Base-by-base conservation (phyloP, 768 basidiomycete species). In the Flagelloscypha sp. region DNA sequence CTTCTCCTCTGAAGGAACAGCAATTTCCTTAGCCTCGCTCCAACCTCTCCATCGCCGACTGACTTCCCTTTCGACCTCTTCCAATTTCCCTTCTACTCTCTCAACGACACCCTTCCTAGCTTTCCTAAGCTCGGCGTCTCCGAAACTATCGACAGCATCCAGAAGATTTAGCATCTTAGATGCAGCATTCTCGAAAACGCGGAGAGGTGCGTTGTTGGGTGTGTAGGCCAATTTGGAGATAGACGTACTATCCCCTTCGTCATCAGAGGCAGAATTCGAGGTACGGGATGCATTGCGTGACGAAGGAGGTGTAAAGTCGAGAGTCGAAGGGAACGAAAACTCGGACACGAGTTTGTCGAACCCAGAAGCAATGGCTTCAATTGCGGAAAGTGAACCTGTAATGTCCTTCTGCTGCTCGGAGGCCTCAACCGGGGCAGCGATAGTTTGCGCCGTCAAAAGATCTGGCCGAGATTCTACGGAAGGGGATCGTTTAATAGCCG, bases 141-240 rank as follows among this genome's bases (percentile, higher is more conserved):
- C 83, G 32, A 61, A 65, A 43, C 76, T 79, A 21, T 76, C 67
- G 18, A 85, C 62, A 1, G 62, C 65, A 46, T 85, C 83, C 17
- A 84, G 62, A 41, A 66, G 60, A 8, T 62, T 48, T n/a, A 86
- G 55, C 17, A 86, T 61, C 25, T 63, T 56, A 33, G 64, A 64
- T n/a, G 84, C 56, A 13, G 69, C 66, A 44, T 82, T 68, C 44
- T 78, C 72, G 54, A 80, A 77, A 42, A 63, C 68, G 37, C 75
- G 75, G 24, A 84, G 57, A 0, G 74, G 68, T 18, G 72, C 68
- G 51, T 84, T 85, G 30, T 51, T 56, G 7, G 70, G 45, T 18
- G 72, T 74, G 61, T 70, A 83, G 4, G 72, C 62, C 7, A 86
- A 67, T 24, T 57, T 57, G 5, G 56, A 49, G 4, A 45, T 38